Evolutionary conservation across 2,329 filamentous ascomycete genomes (phyloP), one percentile per base, ranked within the genome.

Genomic region (Setomelanomma holmii): DNA sequence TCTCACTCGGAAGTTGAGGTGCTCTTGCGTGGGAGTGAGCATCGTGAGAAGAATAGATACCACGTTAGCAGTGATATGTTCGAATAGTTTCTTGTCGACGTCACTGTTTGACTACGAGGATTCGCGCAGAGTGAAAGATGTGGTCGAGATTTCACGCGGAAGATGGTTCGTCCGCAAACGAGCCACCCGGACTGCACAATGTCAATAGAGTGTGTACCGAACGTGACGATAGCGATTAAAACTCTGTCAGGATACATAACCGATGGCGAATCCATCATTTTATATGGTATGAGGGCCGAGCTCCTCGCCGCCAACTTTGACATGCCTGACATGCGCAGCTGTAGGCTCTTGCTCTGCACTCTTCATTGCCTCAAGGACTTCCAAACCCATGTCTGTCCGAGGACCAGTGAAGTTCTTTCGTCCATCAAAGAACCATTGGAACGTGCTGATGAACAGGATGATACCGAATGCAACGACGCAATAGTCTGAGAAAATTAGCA

Each of bases 381-480:
- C 78, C 16, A 83, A 61, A 5, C 76, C 74, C 24, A 70, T 60
- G 23, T 75, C 74, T 4, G 63, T 57, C 10, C 68, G 53, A 4
- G 81, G 83, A 0, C 83, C 83, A 2, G 75, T 79, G 63, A 82
- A 87, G 66, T 86, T 85, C 75, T 86, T 86, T 24, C 82, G 76
- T 5, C 84, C 84, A 56, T 87, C 84, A 12, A 86, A 68, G 45
- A 85, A 73, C 84, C 84, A 87, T 62, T 86, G 83, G 21, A 85
- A 68, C 0, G 79, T 73, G 22, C 82, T 85, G 51, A 87, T 79
- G 30, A 84, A 71, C 36, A 86, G 64, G 41, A 87, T 82, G 49
- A 84, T 82, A 1, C 79, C 82, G 42, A 86, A 85, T 0, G 80
- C 83, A 16, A 81, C 83, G 38, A 83, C 77, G 60, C 80, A 84